Percentiles rank a stretch among this genome's conserved stretches.
These are phyloP conservation scores for Barnettozyma californica DNA, from an alignment of 805 yeast genomes.

Conservation along the genomic window DNA sequence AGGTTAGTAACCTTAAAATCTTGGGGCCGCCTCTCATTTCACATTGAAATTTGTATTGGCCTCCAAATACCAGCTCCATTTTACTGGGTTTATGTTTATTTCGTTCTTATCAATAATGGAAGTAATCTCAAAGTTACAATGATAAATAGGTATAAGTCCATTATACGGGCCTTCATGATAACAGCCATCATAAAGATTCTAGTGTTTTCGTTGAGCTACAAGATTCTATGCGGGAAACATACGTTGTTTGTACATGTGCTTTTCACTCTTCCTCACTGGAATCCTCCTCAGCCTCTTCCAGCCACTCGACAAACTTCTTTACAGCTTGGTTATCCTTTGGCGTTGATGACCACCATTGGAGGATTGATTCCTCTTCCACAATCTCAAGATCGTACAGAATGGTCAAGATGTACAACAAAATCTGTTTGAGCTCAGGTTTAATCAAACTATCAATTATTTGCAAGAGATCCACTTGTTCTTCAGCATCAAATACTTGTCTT, in stretches of 20 bases:
- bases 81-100: too few species aligned
- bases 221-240: neutral
- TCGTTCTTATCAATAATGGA: too few species aligned
- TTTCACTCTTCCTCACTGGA: conserved; percentile 53
- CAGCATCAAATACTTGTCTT: conserved; percentile 79
- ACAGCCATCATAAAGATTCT: neutral
- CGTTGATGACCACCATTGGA: conserved; percentile 73
- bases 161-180: too few species aligned
- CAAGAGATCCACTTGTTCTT: conserved; percentile 73
- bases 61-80: too few species aligned
- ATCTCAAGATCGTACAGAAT: conserved; percentile 78
- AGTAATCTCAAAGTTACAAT: too few species aligned
- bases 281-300: conserved; percentile 71
- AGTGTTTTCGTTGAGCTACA: too few species aligned
- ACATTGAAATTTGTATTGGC: too few species aligned
- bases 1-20: too few species aligned
- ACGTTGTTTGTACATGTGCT: conserved; percentile 28
- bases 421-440: conserved; percentile 33
- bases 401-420: conserved; percentile 44
- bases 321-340: conserved; percentile 39
- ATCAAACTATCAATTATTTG: conserved; percentile 38
- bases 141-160: too few species aligned
- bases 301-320: conserved; percentile 80
- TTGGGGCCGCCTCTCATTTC: too few species aligned
- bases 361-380: conserved; percentile 73